Base-by-base conservation (phyloP, 352 stramenopile species). In the Saprolegnia diclina region DNA sequence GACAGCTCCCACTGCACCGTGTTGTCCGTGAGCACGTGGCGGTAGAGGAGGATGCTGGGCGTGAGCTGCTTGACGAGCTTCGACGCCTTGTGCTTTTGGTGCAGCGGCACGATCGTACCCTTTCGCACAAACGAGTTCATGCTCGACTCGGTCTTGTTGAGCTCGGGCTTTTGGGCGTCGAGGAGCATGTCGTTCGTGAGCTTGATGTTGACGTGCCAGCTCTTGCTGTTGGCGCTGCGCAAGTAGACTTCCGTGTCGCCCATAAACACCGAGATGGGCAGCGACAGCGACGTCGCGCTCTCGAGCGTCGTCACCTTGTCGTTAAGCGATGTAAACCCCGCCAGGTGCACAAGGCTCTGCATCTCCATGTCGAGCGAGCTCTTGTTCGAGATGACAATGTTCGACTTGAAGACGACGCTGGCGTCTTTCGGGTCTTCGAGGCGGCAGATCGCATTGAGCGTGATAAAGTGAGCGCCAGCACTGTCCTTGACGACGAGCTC, bases 211-310 rank as follows among this genome's bases (percentile, higher is more conserved):
- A 91, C 77, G 62, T 87, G 82, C 87, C 87, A 95, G 44, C 88
- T 77, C 11, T 93, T 77, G 62, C 88, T 77, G 42, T 82, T 65
- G 59, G 79, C 73, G 4, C 83, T 82, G 26, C 87, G 82, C 24
- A 85, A 82, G 52, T 92, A 92, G 44, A 95, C 77, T 65, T 93
- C 85, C 0, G 87, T 93, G 22, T 91, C 89, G 24, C 85, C 87
- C 85, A 93, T 92, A 19, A 93, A 73, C 38, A 88, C 61, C 5
- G 75, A 82, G 1, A 92, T 75, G 6, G 87, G 83, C 22, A 93
- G 59, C 4, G 82, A 76, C 42, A 90, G 83, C 14, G 81, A 83
- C 46, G 90, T 82, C 57, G 81, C 87, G 6, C 83, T 80, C 24
- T 72, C 73, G 46, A 92, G 61, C 21, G 76, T 82, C 44, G 88